Evolutionary conservation across 441 rosid genomes (phyloP).

Genomic region (Arabidopsis lyrata): DNA sequence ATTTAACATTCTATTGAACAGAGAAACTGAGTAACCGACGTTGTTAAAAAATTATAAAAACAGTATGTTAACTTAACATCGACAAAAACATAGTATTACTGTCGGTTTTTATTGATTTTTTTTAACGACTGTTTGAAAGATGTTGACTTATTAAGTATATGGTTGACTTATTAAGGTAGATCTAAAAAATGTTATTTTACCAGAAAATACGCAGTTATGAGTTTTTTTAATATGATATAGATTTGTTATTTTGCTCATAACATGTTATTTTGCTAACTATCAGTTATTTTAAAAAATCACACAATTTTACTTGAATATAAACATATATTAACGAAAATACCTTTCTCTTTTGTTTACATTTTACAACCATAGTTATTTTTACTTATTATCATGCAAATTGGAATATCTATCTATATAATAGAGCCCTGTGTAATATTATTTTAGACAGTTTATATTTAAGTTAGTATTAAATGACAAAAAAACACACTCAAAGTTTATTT

Average conservation of each 20-base stretch:
- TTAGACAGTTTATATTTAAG: neutral
- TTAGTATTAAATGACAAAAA: neutral
- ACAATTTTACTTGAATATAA: neutral
- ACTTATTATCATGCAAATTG: neutral
- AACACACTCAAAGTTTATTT: neutral
- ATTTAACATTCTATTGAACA: neutral
- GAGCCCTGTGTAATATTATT: too few relatives aligned
- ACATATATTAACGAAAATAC: too few relatives aligned
- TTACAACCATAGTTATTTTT: too few relatives aligned
- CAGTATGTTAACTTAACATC: neutral
- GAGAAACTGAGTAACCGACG: neutral
- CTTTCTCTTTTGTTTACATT: too few relatives aligned
- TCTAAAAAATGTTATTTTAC: neutral
- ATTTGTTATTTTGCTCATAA: neutral
- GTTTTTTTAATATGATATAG: too few relatives aligned
- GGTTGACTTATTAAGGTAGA: neutral
- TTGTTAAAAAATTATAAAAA: neutral
- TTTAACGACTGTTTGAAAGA: neutral
- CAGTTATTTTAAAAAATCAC: too few relatives aligned
- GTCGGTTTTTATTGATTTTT: conserved; percentile 7
- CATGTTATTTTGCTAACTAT: neutral
- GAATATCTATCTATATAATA: too few relatives aligned
- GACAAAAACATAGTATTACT: neutral
- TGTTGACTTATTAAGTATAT: too few relatives aligned
- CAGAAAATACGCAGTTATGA: too few relatives aligned